Evolutionary conservation across 192 early-diverging fungal species (phyloP), one percentile per base, ranked within the genome.

Genomic region (Radiomyces spectabilis): DNA sequence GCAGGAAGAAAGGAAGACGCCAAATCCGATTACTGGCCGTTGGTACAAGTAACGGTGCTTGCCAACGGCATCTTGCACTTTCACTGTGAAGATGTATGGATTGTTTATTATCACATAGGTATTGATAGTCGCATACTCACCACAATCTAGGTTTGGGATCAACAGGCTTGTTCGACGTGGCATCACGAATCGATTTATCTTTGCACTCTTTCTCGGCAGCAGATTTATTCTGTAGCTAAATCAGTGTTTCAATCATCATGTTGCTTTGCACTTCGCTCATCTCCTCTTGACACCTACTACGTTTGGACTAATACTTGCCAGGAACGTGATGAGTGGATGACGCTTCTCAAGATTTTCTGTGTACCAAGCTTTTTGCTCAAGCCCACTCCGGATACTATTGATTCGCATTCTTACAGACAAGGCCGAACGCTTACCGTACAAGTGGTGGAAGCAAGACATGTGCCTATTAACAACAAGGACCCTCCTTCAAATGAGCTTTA

Each of bases 401-500:
- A 55, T 2, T 33, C 53, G 2, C 45, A 45, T 31, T 45, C 41
- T 16, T 41, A 55, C 25, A 30, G 53, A 9, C 18, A 42, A 18
- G 53, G 41, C 16, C 41, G 53, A 33, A 55, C 53, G 3, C 31
- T 55, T 3, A 35, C 35, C 16, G 30, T 63, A 12, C 24, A 31
- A 24, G 51, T 63, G 3, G 26, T 29, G 1, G 61, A 63, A 42
- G 61, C 45, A 2, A 40, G 39, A 3, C 48, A 44, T 21, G 32
- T 63, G 5, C 53, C 51, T 5, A 32, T 55, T 8, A 22, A 46
- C 6, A 26, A 44, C 30, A 57, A 57, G 42, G 55, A 46, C 19
- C 30, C 42, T 0, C 40, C 25, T 10, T 46, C 42, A 16, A 42
- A 40, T 26, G 74, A 72, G n/a, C 49, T 69, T 0, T 72, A 66